A percentile compares a stretch with the other conserved stretches of the same genome.
Conservation (phyloP, 1,284 basidiomycete species). For the Sanguinoderma infundibulare region DNA sequence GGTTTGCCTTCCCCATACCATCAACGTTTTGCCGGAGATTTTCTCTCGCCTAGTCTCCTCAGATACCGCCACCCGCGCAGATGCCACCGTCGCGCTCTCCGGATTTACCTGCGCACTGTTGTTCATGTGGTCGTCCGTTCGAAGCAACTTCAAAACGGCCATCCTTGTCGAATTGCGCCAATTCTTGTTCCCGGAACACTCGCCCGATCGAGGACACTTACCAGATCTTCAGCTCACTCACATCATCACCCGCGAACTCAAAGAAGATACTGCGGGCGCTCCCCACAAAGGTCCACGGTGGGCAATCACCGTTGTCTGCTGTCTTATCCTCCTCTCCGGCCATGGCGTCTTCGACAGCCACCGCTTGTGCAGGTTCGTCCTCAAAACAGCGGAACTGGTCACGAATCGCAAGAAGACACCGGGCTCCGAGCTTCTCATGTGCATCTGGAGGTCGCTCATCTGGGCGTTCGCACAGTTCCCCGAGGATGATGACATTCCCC, state of each 20-base stretch:
- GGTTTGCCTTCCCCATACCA: conserved; percentile 39
- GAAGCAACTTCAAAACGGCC: conserved; percentile 19
- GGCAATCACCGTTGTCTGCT: conserved; percentile 45
- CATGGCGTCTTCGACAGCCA: conserved; percentile 46
- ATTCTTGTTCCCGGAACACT: conserved; percentile 33
- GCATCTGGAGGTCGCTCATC: conserved; percentile 57
- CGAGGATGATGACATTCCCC: conserved; percentile 12
- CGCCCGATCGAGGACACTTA: background rate
- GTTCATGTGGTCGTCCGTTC: conserved; percentile 19
- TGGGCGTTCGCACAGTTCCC: conserved; percentile 51
- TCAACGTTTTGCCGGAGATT: conserved; percentile 41
- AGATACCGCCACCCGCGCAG: conserved; percentile 39
- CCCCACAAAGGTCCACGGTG: conserved; percentile 38
- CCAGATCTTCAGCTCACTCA: conserved; percentile 26
- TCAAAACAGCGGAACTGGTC: conserved; percentile 39
- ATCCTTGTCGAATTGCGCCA: conserved; percentile 17
- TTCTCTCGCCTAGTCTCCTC: conserved; percentile 41
- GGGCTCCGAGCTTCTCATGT: conserved; percentile 44
- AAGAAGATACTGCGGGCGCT: conserved; percentile 27
- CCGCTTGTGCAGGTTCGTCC: conserved; percentile 44
- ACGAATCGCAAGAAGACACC: conserved; percentile 36
- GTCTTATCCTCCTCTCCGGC: conserved; percentile 54
- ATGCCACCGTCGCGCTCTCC: conserved; percentile 44
- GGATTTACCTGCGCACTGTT: conserved; percentile 42
- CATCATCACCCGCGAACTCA: conserved; percentile 23